phyloP scores from a whole-genome alignment of 164 flowering plant species.

The Sedum album region DNA sequence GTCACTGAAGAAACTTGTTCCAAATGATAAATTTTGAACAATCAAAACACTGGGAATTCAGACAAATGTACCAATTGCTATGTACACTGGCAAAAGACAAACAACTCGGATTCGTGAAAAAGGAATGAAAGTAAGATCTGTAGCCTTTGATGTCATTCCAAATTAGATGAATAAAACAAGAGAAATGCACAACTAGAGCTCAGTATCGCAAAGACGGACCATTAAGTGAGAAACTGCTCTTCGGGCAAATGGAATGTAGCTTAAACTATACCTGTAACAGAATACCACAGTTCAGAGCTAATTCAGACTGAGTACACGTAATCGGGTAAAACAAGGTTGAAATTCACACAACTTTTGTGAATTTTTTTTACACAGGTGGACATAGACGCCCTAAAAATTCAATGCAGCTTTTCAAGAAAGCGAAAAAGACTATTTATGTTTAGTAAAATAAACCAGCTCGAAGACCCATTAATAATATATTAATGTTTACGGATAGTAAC shows the following conservation, averaged over 20 bases:
- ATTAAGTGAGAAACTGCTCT: slow-evolving; percentile 69
- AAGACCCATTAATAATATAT: not conserved
- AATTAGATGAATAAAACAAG: not conserved
- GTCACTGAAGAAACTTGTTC: too few relatives aligned
- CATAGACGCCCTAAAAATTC: not conserved
- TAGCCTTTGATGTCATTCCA: not conserved
- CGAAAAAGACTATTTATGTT: not conserved
- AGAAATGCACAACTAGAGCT: slow-evolving; percentile 17
- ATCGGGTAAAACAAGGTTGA: not conserved
- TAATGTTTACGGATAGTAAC: too few relatives aligned
- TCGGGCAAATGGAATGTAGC: too few relatives aligned
- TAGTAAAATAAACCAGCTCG: not conserved
- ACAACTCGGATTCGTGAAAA: too few relatives aligned
- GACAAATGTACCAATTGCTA: too few relatives aligned
- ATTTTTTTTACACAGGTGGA: not conserved
- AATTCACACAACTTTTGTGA: not conserved
- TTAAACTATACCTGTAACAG: slow-evolving; percentile 80
- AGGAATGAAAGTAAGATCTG: too few relatives aligned
- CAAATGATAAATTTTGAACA: too few relatives aligned
- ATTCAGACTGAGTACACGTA: not conserved
- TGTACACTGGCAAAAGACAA: too few relatives aligned
- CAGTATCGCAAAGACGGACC: too few relatives aligned
- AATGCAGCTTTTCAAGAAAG: not conserved
- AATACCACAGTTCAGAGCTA: not conserved
- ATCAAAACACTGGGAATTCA: too few relatives aligned